phyloP scores from a whole-genome alignment of 192 early-diverging fungal genomes.

The Mortierella antarctica region DNA sequence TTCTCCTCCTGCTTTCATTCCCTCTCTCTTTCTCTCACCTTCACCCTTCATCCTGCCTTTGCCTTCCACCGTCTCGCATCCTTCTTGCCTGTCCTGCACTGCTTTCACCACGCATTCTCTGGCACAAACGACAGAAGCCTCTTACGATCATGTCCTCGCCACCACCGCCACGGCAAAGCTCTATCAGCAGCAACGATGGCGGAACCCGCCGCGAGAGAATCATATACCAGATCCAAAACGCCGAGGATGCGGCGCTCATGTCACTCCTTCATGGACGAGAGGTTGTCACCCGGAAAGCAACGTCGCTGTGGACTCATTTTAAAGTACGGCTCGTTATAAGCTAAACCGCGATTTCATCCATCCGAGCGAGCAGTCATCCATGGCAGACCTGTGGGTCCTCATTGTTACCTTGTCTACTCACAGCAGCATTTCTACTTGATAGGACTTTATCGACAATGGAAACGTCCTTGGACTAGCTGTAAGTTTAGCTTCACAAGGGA shows the following conservation, averaged over 20 bases:
- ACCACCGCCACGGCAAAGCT: neutral
- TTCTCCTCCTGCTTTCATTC: neutral
- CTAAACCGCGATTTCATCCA: neutral
- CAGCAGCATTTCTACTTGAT: neutral
- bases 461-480: slow-evolving; percentile 48
- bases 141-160: neutral
- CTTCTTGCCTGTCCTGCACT: no score
- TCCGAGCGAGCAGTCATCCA: neutral
- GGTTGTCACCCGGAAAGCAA: slow-evolving; percentile 19
- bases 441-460: slow-evolving; percentile 52
- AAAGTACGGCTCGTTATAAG: slow-evolving; percentile 6
- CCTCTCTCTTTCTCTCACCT: neutral
- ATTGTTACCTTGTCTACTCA: neutral
- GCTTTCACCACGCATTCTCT: no score
- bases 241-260: slow-evolving; percentile 19
- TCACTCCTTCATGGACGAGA: slow-evolving; percentile 34
- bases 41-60: neutral
- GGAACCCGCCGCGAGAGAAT: slow-evolving; percentile 24
- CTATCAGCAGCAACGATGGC: neutral
- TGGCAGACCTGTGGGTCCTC: neutral
- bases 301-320: slow-evolving; percentile 27
- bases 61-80: no score
- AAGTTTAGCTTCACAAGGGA: neutral
- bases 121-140: neutral
- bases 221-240: slow-evolving; percentile 28